Conservation (phyloP, 2,329 filamentous ascomycete genomes). For the Aureobasidium sp. region DNA sequence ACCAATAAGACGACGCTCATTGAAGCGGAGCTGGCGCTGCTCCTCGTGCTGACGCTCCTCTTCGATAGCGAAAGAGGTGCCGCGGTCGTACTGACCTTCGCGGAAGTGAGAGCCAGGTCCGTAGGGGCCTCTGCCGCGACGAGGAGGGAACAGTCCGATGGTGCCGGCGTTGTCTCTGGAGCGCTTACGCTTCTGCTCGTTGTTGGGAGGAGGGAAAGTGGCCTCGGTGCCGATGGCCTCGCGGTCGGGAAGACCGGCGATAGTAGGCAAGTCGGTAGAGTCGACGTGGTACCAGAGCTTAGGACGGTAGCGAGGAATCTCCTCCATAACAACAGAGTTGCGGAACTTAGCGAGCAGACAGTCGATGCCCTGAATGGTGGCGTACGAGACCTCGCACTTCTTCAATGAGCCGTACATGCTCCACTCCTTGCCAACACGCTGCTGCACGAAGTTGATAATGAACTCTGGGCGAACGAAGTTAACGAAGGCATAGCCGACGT, state of each 20-base stretch:
- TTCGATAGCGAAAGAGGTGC: constrained; percentile 45
- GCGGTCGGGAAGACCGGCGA: constrained; percentile 28
- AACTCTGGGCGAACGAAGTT: constrained; percentile 77
- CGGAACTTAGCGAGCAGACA: constrained; percentile 91
- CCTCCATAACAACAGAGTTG: constrained; percentile 93
- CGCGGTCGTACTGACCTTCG: constrained; percentile 72
- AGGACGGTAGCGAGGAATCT: constrained; percentile 71
- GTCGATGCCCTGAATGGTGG: constrained; percentile 91
- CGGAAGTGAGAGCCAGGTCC: constrained; percentile 63
- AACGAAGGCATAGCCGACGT: constrained; percentile 95
- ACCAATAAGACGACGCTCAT: not conserved
- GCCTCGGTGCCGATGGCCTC: constrained; percentile 57
- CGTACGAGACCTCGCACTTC: constrained; percentile 84
- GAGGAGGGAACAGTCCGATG: constrained; percentile 78
- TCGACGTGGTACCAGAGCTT: constrained; percentile 58
- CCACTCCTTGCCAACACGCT: constrained; percentile 38
- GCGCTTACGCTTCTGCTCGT: constrained; percentile 77
- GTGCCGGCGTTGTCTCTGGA: constrained; percentile 81
- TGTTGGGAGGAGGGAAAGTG: constrained; percentile 69
- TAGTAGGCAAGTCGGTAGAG: constrained; percentile 31
- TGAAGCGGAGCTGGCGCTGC: not conserved
- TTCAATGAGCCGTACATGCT: constrained; percentile 78
- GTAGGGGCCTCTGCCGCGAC: constrained; percentile 54
- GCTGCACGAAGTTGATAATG: constrained; percentile 48
- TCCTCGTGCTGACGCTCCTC: constrained; percentile 19